phyloP scores from a whole-genome alignment of 768 basidiomycete genomes.

The Russula dissimulans region DNA sequence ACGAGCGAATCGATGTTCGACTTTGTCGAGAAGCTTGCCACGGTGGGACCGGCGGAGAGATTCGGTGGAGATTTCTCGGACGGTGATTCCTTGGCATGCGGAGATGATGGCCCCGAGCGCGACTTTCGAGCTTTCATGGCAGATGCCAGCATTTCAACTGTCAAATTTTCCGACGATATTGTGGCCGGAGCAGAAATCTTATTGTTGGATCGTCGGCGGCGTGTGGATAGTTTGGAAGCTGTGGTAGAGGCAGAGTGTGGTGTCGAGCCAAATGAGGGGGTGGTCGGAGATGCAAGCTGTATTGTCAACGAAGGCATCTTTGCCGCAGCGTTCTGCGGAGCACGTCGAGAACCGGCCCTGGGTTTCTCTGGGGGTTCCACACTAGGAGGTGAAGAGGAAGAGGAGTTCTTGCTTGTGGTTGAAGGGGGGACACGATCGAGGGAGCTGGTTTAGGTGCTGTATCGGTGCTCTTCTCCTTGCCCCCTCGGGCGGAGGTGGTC shows the following conservation, averaged over 20 bases:
- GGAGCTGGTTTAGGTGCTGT: background rate
- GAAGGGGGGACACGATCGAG: background rate
- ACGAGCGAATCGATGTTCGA: constrained; percentile 69
- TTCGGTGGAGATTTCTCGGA: constrained; percentile 57
- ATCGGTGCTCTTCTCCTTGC: constrained; percentile 20
- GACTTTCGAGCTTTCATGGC: constrained; percentile 20
- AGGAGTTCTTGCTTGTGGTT: background rate
- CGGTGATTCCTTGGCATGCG: constrained; percentile 15
- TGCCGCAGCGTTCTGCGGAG: background rate
- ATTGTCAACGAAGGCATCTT: constrained; percentile 16
- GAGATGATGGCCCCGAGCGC: constrained; percentile 14
- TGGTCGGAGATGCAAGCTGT: constrained; percentile 17
- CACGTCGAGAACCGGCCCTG: constrained; percentile 11
- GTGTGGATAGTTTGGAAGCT: constrained; percentile 36
- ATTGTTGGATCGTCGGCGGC: constrained; percentile 38
- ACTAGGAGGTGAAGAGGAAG: background rate
- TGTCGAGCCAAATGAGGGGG: background rate
- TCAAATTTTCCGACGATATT: constrained; percentile 19
- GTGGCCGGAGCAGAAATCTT: constrained; percentile 21
- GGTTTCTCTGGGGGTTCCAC: background rate
- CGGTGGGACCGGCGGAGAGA: constrained; percentile 30
- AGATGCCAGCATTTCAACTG: constrained; percentile 11
- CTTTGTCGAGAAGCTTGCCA: constrained; percentile 38
- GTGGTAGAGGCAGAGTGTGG: constrained; percentile 21
- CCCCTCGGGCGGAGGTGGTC: constrained; percentile 23